Conservation (phyloP, 768 basidiomycete genomes). For the Mycena epipterygia region DNA sequence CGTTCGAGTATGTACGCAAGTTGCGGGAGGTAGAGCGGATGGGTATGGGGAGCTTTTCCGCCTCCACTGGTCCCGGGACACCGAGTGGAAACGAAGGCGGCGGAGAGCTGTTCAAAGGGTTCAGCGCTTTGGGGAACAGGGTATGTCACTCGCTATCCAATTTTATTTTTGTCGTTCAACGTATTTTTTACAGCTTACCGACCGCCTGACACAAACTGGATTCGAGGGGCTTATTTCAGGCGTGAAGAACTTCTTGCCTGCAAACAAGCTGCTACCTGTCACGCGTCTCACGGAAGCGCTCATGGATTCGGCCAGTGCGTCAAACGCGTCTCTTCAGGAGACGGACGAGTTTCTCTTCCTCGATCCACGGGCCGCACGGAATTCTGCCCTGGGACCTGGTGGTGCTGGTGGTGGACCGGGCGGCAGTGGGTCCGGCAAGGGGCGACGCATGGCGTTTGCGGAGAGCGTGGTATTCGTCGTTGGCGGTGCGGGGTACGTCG, state of each 20-base stretch:
- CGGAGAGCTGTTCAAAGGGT: conserved; percentile 93
- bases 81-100: conserved; percentile 74
- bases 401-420: conserved; percentile 62
- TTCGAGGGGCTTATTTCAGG: conserved; percentile 97
- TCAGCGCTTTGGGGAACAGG: conserved; percentile 91
- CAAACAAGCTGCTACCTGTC: conserved; percentile 92
- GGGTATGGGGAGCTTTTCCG: conserved; percentile 75
- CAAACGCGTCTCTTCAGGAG: conserved; percentile 94
- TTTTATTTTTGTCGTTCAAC: conserved; percentile 6
- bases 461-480: conserved; percentile 96
- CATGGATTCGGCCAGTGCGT: conserved; percentile 96
- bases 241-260: conserved; percentile 97
- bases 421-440: conserved; percentile 58
- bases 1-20: conserved; percentile 94
- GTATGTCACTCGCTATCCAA: conserved; percentile 58
- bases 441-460: conserved; percentile 79
- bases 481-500: conserved; percentile 97
- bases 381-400: conserved; percentile 65
- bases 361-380: conserved; percentile 87
- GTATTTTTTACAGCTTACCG: conserved; percentile 82
- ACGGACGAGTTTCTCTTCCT: conserved; percentile 97
- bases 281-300: conserved; percentile 95
- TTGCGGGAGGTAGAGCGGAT: conserved; percentile 94
- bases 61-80: conserved; percentile 72
- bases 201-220: conserved; percentile 94